A percentile compares a stretch with the other conserved stretches of the same genome.
Conservation (phyloP, 2,329 filamentous ascomycete genomes). For the Zopfia rhizophila region DNA sequence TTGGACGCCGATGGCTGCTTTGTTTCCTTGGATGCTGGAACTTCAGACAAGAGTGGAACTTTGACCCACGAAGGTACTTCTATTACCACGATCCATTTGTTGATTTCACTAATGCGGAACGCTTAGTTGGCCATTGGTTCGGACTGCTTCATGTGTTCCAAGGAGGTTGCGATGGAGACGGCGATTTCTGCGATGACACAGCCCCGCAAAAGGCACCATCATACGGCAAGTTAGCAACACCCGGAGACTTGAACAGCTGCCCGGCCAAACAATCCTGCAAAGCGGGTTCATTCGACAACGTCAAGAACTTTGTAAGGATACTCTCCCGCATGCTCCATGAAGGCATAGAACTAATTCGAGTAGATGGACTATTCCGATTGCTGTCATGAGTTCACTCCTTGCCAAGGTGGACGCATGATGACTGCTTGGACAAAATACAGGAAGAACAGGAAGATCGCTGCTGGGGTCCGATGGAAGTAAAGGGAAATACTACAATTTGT, state of each 20-base stretch:
- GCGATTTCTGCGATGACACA: conserved; percentile 43
- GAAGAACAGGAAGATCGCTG: conserved; percentile 13
- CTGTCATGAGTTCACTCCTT: conserved; percentile 29
- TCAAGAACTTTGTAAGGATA: conserved; percentile 29
- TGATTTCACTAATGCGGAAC: conserved; percentile 16
- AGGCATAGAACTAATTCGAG: background rate
- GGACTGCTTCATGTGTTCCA: conserved; percentile 44
- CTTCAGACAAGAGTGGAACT: conserved; percentile 18
- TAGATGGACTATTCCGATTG: conserved; percentile 35
- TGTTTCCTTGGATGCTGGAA: conserved; percentile 22
- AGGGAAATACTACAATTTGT: no score
- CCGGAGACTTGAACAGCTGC: conserved; percentile 25
- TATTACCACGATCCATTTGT: no score
- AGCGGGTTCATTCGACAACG: conserved; percentile 22
- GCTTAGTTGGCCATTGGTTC: conserved; percentile 42
- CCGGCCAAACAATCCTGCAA: conserved; percentile 21
- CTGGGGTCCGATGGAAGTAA: conserved; percentile 17
- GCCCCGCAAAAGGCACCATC: conserved; percentile 34
- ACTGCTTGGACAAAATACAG: conserved; percentile 20
- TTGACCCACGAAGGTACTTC: conserved; percentile 22
- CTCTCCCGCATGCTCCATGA: background rate
- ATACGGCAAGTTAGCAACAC: conserved; percentile 13
- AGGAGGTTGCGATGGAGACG: conserved; percentile 32
- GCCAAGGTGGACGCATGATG: conserved; percentile 30
- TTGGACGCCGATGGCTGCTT: conserved; percentile 32